These are phyloP conservation scores for Tinospora cordifolia DNA, from an alignment of 164 flowering plant genomes.

Conservation along the genomic window DNA sequence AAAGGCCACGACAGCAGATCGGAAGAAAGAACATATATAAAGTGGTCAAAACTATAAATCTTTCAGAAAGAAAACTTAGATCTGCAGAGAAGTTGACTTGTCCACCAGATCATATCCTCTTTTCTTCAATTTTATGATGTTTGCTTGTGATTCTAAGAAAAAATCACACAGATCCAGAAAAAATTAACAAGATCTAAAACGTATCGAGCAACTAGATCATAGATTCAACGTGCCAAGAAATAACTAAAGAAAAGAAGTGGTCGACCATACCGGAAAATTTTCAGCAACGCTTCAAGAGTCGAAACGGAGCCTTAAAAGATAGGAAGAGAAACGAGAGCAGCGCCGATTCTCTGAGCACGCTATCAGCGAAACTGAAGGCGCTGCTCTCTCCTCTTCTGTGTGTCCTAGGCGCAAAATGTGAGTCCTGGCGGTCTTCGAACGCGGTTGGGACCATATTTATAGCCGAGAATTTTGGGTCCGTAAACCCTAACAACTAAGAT, in stretches of 20 bases:
- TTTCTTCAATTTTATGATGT: too few species aligned
- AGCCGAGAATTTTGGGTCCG: background rate
- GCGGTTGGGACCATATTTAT: background rate
- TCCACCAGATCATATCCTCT: background rate
- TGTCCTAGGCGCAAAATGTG: background rate
- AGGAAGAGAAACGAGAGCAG: background rate
- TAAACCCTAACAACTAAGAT: conserved; percentile 5
- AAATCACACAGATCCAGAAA: background rate
- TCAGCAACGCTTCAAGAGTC: background rate
- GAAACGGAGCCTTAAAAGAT: background rate
- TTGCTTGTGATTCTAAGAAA: too few species aligned
- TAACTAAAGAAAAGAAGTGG: background rate
- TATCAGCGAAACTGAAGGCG: background rate
- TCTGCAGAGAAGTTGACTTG: background rate
- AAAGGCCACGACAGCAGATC: background rate
- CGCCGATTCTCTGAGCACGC: conserved; percentile 4
- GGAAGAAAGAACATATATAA: background rate
- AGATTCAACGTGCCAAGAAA: background rate
- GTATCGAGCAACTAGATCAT: background rate
- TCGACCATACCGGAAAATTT: background rate
- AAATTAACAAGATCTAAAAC: too few species aligned
- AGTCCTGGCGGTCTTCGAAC: background rate
- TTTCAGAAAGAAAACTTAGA: background rate
- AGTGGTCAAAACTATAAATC: background rate
- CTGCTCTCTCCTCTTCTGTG: background rate